A percentile compares a stretch with the other conserved stretches of the same genome.
Conservation (phyloP, 1,284 basidiomycete genomes). For the Leccinum solheimii region DNA sequence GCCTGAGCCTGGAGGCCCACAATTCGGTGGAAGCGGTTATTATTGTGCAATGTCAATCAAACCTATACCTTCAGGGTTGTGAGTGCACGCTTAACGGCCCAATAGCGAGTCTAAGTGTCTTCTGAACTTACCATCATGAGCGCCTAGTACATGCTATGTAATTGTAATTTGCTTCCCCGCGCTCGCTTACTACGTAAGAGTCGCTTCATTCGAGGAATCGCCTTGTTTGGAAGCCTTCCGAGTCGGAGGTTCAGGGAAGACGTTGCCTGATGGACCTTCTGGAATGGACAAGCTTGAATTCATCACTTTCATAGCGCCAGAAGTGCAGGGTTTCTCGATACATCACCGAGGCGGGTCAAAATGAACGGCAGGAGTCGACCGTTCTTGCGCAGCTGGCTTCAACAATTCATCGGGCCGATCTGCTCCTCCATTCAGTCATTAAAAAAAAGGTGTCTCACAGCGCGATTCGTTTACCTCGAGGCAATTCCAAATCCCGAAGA, state of each 20-base stretch:
- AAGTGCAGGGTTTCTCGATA: not conserved
- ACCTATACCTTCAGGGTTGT: not conserved
- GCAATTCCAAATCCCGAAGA: not conserved
- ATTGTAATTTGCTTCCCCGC: not conserved
- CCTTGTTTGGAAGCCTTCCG: not conserved
- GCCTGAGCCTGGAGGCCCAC: not conserved
- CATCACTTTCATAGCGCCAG: not conserved
- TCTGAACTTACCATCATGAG: not conserved
- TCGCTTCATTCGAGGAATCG: not conserved
- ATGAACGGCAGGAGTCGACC: not conserved
- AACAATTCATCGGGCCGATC: not conserved
- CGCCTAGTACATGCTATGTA: not conserved
- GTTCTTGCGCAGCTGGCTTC: not conserved
- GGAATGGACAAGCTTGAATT: not conserved
- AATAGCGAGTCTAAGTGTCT: not conserved
- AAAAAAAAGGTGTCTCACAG: not conserved
- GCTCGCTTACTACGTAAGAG: not conserved
- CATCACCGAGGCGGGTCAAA: not conserved
- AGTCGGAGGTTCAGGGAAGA: not conserved
- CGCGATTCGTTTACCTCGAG: not conserved
- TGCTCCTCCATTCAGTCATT: not conserved
- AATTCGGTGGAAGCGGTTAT: not conserved
- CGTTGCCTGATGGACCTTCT: not conserved
- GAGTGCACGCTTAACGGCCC: not conserved
- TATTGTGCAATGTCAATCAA: not conserved